A percentile compares a stretch with the other conserved stretches of the same genome.
Evolutionary conservation across 176 grass and related monocot species (phyloP).

Genomic region (Rhynchospora breviuscula): DNA sequence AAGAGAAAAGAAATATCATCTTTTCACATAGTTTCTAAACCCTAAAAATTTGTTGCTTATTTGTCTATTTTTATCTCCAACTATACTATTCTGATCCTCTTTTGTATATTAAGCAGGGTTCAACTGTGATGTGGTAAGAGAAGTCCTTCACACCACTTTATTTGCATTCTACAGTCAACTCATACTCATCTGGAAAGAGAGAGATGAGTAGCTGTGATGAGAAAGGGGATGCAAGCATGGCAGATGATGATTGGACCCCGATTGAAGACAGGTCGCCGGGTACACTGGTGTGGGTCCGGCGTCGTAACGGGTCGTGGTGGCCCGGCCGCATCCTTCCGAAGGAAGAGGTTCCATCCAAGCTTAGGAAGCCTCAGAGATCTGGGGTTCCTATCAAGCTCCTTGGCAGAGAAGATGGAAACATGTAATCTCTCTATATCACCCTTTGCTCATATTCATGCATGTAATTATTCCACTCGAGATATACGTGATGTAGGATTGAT

Average conservation of each 20-base stretch:
- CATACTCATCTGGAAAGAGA: neutral
- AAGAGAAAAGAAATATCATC: neutral
- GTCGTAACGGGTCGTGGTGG: slow-evolving; percentile 98
- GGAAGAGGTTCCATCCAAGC: slow-evolving; percentile 67
- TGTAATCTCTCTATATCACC: slow-evolving; percentile 39
- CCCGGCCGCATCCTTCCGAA: slow-evolving; percentile 68
- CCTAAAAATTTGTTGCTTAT: neutral
- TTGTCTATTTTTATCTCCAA: neutral
- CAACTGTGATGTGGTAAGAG: slow-evolving; percentile 13
- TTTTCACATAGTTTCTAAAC: neutral
- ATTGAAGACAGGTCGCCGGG: slow-evolving; percentile 53
- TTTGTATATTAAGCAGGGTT: slow-evolving; percentile 12
- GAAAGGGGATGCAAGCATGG: slow-evolving; percentile 23
- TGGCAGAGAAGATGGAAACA: slow-evolving; percentile 85
- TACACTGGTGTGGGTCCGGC: slow-evolving; percentile 95
- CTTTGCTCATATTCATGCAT: neutral
- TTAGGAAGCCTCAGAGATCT: slow-evolving; percentile 51
- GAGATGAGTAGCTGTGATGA: slow-evolving; percentile 33
- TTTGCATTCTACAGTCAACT: neutral
- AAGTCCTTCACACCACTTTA: neutral
- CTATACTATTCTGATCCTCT: neutral
- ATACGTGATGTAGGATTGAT: neutral
- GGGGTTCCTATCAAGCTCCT: slow-evolving; percentile 95
- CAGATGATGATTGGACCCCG: slow-evolving; percentile 16
- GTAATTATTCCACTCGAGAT: neutral